Conservation (phyloP, 768 basidiomycete genomes). For the Mycena polygramma region DNA sequence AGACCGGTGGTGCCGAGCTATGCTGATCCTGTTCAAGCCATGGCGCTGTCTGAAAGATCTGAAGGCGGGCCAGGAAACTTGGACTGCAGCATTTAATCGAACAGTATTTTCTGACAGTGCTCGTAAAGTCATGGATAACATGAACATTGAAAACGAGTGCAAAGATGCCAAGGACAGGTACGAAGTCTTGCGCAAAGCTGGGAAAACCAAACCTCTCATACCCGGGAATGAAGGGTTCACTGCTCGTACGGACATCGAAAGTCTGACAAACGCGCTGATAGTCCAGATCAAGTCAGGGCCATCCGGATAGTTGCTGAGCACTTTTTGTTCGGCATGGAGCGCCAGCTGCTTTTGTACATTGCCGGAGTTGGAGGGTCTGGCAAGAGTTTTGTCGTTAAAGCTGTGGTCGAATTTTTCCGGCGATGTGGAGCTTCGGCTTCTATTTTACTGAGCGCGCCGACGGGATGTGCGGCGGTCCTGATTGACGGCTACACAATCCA, state of each 20-base stretch:
- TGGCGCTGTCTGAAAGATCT: neutral
- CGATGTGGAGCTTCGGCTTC: neutral
- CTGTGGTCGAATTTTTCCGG: slow-evolving; percentile 9
- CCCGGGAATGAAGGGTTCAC: neutral
- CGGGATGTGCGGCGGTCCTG: neutral
- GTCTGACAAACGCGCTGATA: neutral
- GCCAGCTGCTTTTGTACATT: slow-evolving; percentile 1
- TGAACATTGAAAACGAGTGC: slow-evolving; percentile 15
- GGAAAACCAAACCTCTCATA: neutral
- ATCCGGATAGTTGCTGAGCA: neutral
- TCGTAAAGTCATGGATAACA: neutral
- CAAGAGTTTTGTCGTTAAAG: neutral
- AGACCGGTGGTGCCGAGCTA: slow-evolving; percentile 3
- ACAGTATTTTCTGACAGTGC: no score
- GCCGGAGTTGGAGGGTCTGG: slow-evolving; percentile 7
- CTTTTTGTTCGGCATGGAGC: slow-evolving; percentile 11
- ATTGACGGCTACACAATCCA: slow-evolving; percentile 10
- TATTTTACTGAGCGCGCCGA: neutral
- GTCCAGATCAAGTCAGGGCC: neutral
- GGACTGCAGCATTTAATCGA: neutral
- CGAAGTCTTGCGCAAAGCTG: neutral
- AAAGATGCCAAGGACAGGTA: slow-evolving; percentile 7
- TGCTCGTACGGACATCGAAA: neutral
- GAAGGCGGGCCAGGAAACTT: neutral
- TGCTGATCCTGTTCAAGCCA: slow-evolving; percentile 13